Percentiles rank a stretch among this genome's conserved stretches.
Conservation (phyloP, 2,329 filamentous ascomycete species). For the Hypoxylon sp. region DNA sequence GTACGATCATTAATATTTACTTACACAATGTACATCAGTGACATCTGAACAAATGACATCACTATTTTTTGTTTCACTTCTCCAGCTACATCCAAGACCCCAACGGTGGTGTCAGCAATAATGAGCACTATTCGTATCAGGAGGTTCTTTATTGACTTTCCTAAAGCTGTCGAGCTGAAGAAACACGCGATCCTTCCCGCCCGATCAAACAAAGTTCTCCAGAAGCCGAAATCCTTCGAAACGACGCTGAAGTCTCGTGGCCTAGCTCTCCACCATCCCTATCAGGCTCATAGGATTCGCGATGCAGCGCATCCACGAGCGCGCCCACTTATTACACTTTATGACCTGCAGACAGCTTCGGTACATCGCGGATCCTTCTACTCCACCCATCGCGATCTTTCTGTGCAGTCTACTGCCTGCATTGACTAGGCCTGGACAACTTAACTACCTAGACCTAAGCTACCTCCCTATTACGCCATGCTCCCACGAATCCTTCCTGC, state of each 20-base stretch:
- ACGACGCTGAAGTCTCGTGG: slow-evolving; percentile 20
- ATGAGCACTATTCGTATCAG: slow-evolving; percentile 1
- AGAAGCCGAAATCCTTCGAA: slow-evolving; percentile 31
- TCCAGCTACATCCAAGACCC: background rate
- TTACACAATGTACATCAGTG: background rate
- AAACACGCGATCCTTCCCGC: slow-evolving; percentile 35
- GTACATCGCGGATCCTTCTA: slow-evolving; percentile 38
- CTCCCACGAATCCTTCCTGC: slow-evolving; percentile 16
- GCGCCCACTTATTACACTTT: slow-evolving; percentile 32
- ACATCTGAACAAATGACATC: slow-evolving; percentile 7
- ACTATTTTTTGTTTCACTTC: slow-evolving; percentile 24
- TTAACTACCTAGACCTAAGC: background rate
- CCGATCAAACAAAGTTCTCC: slow-evolving; percentile 16
- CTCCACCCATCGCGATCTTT: slow-evolving; percentile 13
- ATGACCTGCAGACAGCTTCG: slow-evolving; percentile 36
- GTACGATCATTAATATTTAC: background rate
- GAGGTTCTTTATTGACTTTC: background rate
- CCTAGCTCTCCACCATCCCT: slow-evolving; percentile 6
- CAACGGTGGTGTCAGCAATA: background rate
- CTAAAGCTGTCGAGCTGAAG: slow-evolving; percentile 28
- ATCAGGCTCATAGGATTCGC: slow-evolving; percentile 23
- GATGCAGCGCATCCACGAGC: slow-evolving; percentile 6
- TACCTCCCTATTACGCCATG: slow-evolving; percentile 12
- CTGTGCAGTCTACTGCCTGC: background rate
- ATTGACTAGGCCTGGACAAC: background rate